Percentiles rank a stretch among this genome's conserved stretches.
phyloP scores from a whole-genome alignment of 768 basidiomycete genomes.

The Exidia glandulosa region DNA sequence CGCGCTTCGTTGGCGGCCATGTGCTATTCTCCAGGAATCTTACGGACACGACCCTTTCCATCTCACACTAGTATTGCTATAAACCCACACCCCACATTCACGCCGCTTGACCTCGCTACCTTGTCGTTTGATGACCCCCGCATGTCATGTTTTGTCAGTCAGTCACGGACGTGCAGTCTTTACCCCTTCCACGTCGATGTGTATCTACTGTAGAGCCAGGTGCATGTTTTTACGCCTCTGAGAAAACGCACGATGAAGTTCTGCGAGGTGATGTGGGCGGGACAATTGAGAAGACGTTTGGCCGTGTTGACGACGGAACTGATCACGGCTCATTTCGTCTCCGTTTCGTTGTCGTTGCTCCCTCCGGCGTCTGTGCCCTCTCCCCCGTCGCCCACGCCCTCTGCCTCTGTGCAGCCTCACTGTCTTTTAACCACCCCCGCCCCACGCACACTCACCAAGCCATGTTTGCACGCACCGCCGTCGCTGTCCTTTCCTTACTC shows the following conservation, averaged over 20 bases:
- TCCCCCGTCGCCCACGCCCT: not conserved
- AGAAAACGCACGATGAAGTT: not conserved
- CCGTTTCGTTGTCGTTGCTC: not conserved
- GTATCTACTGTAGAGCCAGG: not conserved
- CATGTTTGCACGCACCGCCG: not conserved
- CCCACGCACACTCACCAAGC: not conserved
- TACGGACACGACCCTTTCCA: not conserved
- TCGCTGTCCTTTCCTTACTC: not conserved
- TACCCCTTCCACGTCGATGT: not conserved
- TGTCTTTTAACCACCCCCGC: not conserved
- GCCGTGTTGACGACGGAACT: not conserved
- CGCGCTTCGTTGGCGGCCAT: too few species aligned
- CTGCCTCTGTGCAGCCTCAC: slow-evolving; percentile 2
- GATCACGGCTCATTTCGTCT: too few species aligned
- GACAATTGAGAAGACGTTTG: not conserved
- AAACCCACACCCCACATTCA: not conserved
- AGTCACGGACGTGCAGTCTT: not conserved
- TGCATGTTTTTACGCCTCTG: not conserved
- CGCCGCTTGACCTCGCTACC: not conserved
- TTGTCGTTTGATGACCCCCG: too few species aligned
- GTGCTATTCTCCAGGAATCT: not conserved
- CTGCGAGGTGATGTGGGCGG: not conserved
- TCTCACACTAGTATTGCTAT: too few species aligned
- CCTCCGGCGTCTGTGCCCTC: not conserved
- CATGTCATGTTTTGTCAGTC: too few species aligned